Evolutionary conservation across 2,329 filamentous ascomycete species (phyloP).

Genomic region (Coniochaeta ligniaria): DNA sequence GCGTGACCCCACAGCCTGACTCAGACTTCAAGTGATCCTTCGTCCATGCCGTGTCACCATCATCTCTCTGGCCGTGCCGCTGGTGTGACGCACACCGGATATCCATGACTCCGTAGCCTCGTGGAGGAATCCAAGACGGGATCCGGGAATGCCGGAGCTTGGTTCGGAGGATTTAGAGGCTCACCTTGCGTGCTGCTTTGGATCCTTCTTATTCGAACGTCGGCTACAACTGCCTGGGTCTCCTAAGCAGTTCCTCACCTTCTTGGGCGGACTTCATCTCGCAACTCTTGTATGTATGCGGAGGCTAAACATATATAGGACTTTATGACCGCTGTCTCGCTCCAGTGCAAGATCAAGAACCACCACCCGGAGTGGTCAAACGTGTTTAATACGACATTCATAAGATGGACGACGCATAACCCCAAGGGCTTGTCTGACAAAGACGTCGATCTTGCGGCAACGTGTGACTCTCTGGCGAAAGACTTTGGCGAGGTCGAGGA

Average conservation of each 20-base stretch:
- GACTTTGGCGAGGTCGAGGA: constrained; percentile 47
- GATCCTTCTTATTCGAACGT: no score
- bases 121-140: no score
- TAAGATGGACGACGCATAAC: constrained; percentile 68
- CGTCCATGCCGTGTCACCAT: neutral
- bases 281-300: neutral
- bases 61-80: neutral
- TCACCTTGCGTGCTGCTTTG: no score
- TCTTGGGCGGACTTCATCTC: no score
- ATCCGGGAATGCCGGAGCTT: no score
- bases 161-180: no score
- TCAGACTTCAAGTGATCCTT: neutral
- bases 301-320: constrained; percentile 34
- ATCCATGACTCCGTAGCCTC: no score
- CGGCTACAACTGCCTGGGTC: no score
- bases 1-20: neutral
- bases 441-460: constrained; percentile 53
- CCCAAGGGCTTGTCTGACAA: constrained; percentile 58
- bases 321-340: constrained; percentile 67
- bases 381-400: constrained; percentile 63
- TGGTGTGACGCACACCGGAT: neutral
- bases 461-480: constrained; percentile 53
- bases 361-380: constrained; percentile 77
- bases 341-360: constrained; percentile 59
- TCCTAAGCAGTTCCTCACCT: no score